Conservation (phyloP, 768 basidiomycete species). For the Tylopilus intermedius region DNA sequence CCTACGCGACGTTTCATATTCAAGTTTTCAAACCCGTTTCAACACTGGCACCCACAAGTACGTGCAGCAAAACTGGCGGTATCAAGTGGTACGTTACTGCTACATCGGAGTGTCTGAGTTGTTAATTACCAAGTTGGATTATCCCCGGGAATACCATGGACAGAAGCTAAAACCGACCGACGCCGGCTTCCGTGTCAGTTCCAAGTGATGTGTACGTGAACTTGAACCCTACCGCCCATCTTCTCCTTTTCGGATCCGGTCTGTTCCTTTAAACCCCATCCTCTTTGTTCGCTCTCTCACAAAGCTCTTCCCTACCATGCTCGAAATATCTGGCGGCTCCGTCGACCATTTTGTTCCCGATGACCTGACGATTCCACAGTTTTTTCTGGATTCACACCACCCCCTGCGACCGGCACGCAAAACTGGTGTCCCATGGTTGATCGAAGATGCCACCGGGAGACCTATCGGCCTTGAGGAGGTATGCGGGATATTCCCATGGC, state of each 20-base stretch:
- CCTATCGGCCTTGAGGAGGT: conserved; percentile 46
- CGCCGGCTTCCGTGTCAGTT: background rate
- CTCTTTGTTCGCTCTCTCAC: background rate
- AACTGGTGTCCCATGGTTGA: conserved; percentile 47
- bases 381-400: conserved; percentile 48
- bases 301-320: background rate
- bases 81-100: too few species aligned
- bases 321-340: conserved; percentile 25
- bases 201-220: background rate
- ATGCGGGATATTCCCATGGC: conserved; percentile 4
- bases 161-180: background rate
- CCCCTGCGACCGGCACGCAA: conserved; percentile 44
- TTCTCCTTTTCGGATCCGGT: background rate
- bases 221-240: background rate
- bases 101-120: too few species aligned
- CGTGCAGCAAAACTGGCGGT: too few species aligned
- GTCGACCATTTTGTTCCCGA: conserved; percentile 49
- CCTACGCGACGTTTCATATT: too few species aligned
- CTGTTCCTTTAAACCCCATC: background rate
- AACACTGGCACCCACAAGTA: too few species aligned
- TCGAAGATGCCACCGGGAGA: conserved; percentile 52
- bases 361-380: conserved; percentile 61
- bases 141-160: background rate
- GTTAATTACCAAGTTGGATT: background rate
- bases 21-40: too few species aligned